Base-by-base conservation (phyloP, 2,329 filamentous ascomycete genomes). In the Teratosphaeria zuluensis region DNA sequence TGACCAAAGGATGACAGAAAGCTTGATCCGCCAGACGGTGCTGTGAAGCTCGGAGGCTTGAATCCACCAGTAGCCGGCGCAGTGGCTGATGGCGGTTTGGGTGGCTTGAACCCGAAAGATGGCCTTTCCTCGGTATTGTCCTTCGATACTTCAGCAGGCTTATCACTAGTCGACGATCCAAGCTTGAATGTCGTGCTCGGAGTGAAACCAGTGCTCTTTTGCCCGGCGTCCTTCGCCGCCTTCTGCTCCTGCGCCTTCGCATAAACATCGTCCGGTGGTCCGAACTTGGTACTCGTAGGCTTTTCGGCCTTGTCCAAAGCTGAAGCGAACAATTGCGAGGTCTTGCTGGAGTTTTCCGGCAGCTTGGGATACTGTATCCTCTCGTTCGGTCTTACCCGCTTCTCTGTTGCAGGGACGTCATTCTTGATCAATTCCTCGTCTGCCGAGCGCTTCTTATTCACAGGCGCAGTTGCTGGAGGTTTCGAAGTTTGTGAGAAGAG, bases 1-100 rank as follows among this genome's bases (percentile, higher is more conserved):
- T 62, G 62, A 30, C 72, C 70, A 61, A 80, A 79, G 7, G 77
- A 70, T 19, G 70, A 69, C 56, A 77, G 67, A 64, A 79, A 78
- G 59, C 75, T 59, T 5, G 65, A 65, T 12, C 59, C 58, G 55
- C 64, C 65, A 8, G 67, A 61, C 55, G 69, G 35, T 7, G 64
- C 63, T 24, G 56, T 48, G 33, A 65, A 63, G 5, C 57, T 62
- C 3, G 61, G 59, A 52, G 55, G 42, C 46, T 58, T 33, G 57
- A 56, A 51, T 14, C 58, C 59, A 30, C 48, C 53, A 8, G 57
- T n/a, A 14, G 52, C 48, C 9, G 56, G 24, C 6, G 57, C 51
- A 51, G 57, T 21, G 16, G 28, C 31, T 30, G 48, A 46, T 9
- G 59, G 21, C 16, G 38, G 24, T n/a, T 35, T 53, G 11, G 53